These are phyloP conservation scores for Hanseniaspora pseudoguilliermondii DNA, from an alignment of 805 yeast genomes.

Conservation along the genomic window DNA sequence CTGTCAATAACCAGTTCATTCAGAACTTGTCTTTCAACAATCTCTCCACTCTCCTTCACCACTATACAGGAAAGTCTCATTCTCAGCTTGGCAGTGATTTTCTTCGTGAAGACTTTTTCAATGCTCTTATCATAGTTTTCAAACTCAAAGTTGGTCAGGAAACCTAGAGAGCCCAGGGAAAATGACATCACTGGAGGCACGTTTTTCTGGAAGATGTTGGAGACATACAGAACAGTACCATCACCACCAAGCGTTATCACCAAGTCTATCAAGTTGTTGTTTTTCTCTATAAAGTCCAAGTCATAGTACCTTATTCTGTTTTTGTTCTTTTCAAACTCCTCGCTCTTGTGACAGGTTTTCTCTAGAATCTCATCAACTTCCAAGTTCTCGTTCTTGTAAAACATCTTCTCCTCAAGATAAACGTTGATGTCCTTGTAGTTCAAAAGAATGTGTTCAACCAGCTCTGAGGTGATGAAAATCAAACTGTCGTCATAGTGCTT, in stretches of 20 bases:
- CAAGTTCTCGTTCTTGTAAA: slow-evolving; percentile 47
- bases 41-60: slow-evolving; percentile 28
- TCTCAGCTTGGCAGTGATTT: slow-evolving; percentile 65
- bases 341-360: slow-evolving; percentile 21
- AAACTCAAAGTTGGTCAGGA: slow-evolving; percentile 74
- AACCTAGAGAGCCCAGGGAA: slow-evolving; percentile 84
- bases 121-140: slow-evolving; percentile 54
- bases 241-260: slow-evolving; percentile 91
- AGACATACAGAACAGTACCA: slow-evolving; percentile 84
- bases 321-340: background rate
- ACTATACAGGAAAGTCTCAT: slow-evolving; percentile 83
- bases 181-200: slow-evolving; percentile 91
- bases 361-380: slow-evolving; percentile 40
- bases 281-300: slow-evolving; percentile 36
- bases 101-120: slow-evolving; percentile 47
- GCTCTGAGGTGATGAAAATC: slow-evolving; percentile 60
- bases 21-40: slow-evolving; percentile 54
- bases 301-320: slow-evolving; percentile 49
- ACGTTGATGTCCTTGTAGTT: slow-evolving; percentile 34
- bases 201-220: slow-evolving; percentile 66
- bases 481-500: slow-evolving; percentile 76
- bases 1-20: slow-evolving; percentile 86
- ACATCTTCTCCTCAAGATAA: slow-evolving; percentile 60
- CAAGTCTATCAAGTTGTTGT: slow-evolving; percentile 48
- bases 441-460: slow-evolving; percentile 61